Conservation (phyloP, 768 basidiomycete genomes). For the Fomitopsis pulvina region DNA sequence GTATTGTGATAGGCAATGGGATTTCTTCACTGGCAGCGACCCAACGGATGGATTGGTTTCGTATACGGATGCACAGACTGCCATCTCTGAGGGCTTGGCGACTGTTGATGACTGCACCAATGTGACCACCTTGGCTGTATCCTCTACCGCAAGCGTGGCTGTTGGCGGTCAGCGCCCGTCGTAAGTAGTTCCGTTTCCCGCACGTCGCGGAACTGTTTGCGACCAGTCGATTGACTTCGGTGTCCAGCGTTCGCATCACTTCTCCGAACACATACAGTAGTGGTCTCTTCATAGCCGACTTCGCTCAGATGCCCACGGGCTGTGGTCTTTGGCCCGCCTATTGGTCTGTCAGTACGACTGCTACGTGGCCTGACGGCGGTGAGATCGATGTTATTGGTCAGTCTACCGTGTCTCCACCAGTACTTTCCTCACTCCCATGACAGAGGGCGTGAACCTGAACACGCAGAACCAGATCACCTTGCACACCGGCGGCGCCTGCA, state of each 20-base stretch:
- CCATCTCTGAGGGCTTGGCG: conserved; percentile 47
- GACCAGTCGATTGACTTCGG: no score
- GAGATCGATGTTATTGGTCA: conserved; percentile 25
- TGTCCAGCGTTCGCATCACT: conserved; percentile 68
- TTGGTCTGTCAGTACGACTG: conserved; percentile 29
- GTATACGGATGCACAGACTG: conserved; percentile 43
- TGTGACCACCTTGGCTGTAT: conserved; percentile 56
- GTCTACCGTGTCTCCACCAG: neutral
- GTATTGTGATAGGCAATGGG: conserved; percentile 43
- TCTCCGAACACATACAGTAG: conserved; percentile 52
- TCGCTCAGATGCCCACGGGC: conserved; percentile 64
- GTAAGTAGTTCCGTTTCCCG: conserved; percentile 28
- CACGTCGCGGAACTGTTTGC: no score
- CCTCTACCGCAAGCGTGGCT: conserved; percentile 42
- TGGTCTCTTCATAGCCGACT: conserved; percentile 75
- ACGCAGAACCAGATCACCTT: conserved; percentile 36
- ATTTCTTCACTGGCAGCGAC: conserved; percentile 57
- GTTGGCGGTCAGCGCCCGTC: conserved; percentile 49
- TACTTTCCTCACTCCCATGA: neutral
- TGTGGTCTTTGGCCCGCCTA: conserved; percentile 61
- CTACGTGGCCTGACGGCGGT: conserved; percentile 21
- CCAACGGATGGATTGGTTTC: conserved; percentile 69
- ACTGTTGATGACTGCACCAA: conserved; percentile 53
- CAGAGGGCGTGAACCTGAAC: conserved; percentile 38
- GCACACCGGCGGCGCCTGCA: conserved; percentile 34